Conservation (phyloP, 208 protist genomes). For the Blastocrithidia nonstop region DNA sequence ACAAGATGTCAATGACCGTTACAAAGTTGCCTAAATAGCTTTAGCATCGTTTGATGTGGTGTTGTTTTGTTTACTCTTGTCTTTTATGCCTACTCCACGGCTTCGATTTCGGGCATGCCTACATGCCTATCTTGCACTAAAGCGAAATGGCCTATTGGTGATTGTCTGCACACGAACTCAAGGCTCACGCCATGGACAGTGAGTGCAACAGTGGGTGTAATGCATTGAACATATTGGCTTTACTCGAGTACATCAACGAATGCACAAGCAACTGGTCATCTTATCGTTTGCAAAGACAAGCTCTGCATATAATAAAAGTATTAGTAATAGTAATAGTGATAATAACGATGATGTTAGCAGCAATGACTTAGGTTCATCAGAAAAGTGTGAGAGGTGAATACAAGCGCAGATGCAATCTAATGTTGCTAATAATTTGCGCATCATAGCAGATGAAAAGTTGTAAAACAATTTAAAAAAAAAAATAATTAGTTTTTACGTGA, state of each 20-base stretch:
- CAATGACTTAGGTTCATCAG: constrained; percentile 22
- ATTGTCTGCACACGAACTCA: constrained; percentile 77
- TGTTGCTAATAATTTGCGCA: constrained; percentile 25
- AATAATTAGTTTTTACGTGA: no score
- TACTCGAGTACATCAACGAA: constrained; percentile 36
- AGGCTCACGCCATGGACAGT: constrained; percentile 26
- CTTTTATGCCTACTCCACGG: constrained; percentile 60
- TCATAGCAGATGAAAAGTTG: constrained; percentile 39
- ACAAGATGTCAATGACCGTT: no score
- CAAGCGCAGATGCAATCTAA: constrained; percentile 19
- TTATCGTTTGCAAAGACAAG: constrained; percentile 39
- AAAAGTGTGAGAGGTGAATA: no score
- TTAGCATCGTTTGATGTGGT: constrained; percentile 25
- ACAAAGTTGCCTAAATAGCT: background rate
- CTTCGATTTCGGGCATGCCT: constrained; percentile 64
- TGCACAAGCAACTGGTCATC: constrained; percentile 49
- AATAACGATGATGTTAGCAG: constrained; percentile 8
- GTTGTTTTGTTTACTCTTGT: constrained; percentile 74
- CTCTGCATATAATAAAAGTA: constrained; percentile 1
- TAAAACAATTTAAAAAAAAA: no score
- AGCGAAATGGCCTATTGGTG: constrained; percentile 53
- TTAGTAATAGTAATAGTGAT: constrained; percentile 6
- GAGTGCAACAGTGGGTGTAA: constrained; percentile 53
- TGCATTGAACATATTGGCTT: constrained; percentile 53
- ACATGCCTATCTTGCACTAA: constrained; percentile 56